phyloP scores from a whole-genome alignment of 2,329 filamentous ascomycete species.

The Ophiostoma populinum region DNA sequence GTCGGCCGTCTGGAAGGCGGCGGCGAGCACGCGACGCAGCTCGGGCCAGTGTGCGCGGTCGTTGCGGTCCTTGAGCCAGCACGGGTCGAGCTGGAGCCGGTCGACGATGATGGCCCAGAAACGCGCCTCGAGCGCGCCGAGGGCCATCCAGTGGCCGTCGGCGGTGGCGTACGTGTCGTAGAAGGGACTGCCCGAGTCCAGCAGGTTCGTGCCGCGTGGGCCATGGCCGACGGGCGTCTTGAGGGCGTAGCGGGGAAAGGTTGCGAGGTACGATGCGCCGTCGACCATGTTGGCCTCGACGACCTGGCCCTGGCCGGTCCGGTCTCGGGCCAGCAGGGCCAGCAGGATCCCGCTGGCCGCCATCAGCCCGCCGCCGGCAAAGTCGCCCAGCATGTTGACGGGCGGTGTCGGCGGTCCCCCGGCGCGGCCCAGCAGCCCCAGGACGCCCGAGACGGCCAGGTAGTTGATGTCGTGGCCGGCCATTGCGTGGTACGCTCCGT shows the following conservation, averaged over 20 bases:
- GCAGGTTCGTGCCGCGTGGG: slow-evolving; percentile 54
- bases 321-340: slow-evolving; percentile 50
- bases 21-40: slow-evolving; percentile 42
- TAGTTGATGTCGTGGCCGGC: slow-evolving; percentile 96
- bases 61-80: slow-evolving; percentile 33
- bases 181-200: slow-evolving; percentile 75
- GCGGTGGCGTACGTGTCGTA: slow-evolving; percentile 80
- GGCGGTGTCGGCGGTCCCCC: slow-evolving; percentile 61
- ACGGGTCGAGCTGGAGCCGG: slow-evolving; percentile 40
- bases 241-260: slow-evolving; percentile 53
- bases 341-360: slow-evolving; percentile 71
- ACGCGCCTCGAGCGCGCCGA: slow-evolving; percentile 79
- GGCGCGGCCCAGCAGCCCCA: slow-evolving; percentile 57
- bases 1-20: slow-evolving; percentile 50
- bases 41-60: slow-evolving; percentile 51
- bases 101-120: slow-evolving; percentile 58
- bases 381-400: slow-evolving; percentile 73
- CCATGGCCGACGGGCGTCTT: slow-evolving; percentile 45
- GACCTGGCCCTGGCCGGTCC: slow-evolving; percentile 59
- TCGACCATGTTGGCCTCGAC: slow-evolving; percentile 98
- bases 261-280: slow-evolving; percentile 61
- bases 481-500: slow-evolving; percentile 74
- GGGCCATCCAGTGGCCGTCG: slow-evolving; percentile 64
- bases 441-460: slow-evolving; percentile 67
- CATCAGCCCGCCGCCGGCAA: slow-evolving; percentile 72